Base-by-base conservation (phyloP, 2,329 filamentous ascomycete genomes). In the Botrytis galanthina region DNA sequence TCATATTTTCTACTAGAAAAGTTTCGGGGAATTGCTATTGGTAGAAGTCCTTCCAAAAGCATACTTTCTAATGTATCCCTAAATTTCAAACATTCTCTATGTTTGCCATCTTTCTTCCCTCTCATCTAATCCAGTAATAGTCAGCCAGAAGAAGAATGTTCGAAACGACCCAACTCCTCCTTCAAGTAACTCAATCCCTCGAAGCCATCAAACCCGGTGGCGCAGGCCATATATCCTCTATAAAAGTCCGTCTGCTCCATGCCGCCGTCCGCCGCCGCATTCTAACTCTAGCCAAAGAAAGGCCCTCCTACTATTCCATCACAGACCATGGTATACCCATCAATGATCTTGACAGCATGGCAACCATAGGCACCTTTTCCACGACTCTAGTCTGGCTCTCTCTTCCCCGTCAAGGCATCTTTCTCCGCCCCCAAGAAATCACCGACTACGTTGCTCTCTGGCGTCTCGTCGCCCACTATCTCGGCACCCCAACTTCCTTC, bases 91-190 rank as follows among this genome's bases (percentile, higher is more conserved):
- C 0, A 51, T 26, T 10, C 6, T 18, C 48, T 22, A 22, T 9
- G 9, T 26, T 16, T n/a, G 35, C 10, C 18, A 1, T 29, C 0
- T 29, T 2, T 29, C 29, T 57, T 18, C 14, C 51, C 7, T 22
- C 35, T 20, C 35, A 68, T 22, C 70, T 68, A 42, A 72, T 35
- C 37, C 57, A 29, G 26, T 10, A 20, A 48, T 22, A 72, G 70
- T 89, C 92, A 5, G 91, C 91, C 7, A 86, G 88, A 73, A 87
- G 89, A 26, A 85, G 93, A 73, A 81, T 91, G 29, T 89, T 89
- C 76, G 92, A 95, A 81, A 95, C 93, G 1, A 91, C 91, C 3
- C 92, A 94, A 80, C 90, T 93, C 81, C 88, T 93, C 20, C 86
- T 94, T 9, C 90, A 94, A 80, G 90, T 92, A 67, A 92, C 92